Conservation (phyloP, 305 asterid genomes). For the Fraxinus latifolia region DNA sequence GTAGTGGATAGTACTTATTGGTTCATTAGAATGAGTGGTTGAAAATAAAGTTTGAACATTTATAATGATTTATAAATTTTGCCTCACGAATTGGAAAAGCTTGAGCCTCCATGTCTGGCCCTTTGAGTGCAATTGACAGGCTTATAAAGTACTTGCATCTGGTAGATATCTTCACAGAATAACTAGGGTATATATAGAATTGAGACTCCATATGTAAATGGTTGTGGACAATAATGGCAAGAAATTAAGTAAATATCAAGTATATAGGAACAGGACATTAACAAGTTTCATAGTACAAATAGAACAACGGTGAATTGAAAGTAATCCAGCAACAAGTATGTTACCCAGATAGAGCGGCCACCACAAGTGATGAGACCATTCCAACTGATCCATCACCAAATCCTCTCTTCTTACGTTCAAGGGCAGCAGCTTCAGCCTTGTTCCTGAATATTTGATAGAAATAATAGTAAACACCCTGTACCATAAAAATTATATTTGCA, state of each 20-base stretch:
- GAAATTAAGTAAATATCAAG: neutral
- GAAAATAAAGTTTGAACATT: neutral
- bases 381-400: slow-evolving; percentile 97
- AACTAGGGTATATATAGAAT: neutral
- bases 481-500: slow-evolving; percentile 47
- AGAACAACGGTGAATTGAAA: slow-evolving; percentile 13
- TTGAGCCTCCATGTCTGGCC: neutral
- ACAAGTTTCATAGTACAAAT: neutral
- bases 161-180: neutral
- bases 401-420: slow-evolving; percentile 64
- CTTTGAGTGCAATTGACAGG: neutral
- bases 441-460: slow-evolving; percentile 98
- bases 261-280: neutral
- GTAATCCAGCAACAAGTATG: slow-evolving; percentile 16
- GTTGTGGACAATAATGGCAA: neutral
- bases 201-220: neutral
- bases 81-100: neutral
- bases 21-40: neutral
- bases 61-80: too few species aligned
- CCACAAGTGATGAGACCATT: slow-evolving; percentile 82
- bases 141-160: neutral
- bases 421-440: slow-evolving; percentile 74
- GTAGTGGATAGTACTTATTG: neutral
- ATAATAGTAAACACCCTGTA: slow-evolving; percentile 99
- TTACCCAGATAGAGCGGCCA: slow-evolving; percentile 96